A percentile compares a stretch with the other conserved stretches of the same genome.
phyloP scores from a whole-genome alignment of 1,284 basidiomycete species.

The Cutaneotrichosporon sp. region DNA sequence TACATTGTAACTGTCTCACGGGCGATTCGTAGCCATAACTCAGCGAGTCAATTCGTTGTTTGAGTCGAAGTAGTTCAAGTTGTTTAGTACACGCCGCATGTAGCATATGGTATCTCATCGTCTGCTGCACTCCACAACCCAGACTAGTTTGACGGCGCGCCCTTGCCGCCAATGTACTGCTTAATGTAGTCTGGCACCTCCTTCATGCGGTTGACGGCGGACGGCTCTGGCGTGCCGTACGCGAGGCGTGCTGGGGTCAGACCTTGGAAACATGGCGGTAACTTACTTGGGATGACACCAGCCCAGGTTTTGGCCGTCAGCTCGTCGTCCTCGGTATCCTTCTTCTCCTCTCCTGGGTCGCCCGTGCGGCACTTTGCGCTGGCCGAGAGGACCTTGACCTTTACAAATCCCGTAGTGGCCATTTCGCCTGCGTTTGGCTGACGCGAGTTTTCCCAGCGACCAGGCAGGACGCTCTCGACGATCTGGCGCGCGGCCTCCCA shows the following conservation, averaged over 20 bases:
- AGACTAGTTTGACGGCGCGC: background rate
- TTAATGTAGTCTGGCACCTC: slow-evolving; percentile 1
- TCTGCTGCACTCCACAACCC: too few relatives aligned
- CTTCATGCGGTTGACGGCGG: background rate
- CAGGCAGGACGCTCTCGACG: slow-evolving; percentile 24
- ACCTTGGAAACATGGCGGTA: background rate
- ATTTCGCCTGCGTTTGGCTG: slow-evolving; percentile 24
- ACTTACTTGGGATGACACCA: slow-evolving; percentile 23
- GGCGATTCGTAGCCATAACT: too few relatives aligned
- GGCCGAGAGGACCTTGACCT: slow-evolving; percentile 27
- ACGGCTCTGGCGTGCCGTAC: slow-evolving; percentile 12
- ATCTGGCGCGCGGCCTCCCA: slow-evolving; percentile 11
- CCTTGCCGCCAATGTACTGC: background rate
- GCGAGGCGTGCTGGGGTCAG: background rate
- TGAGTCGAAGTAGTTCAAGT: background rate
- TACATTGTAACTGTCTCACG: too few relatives aligned
- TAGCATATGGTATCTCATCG: background rate
- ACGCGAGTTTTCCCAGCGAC: slow-evolving; percentile 24
- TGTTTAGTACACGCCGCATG: background rate
- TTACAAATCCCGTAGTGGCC: slow-evolving; percentile 29
- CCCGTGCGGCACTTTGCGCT: slow-evolving; percentile 28
- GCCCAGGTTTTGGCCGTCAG: slow-evolving; percentile 22
- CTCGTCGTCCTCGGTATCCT: slow-evolving; percentile 19
- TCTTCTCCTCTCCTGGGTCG: slow-evolving; percentile 24
- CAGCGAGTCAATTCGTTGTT: too few relatives aligned